Evolutionary conservation across 345 rosid genomes (phyloP), one percentile per base, ranked within the genome.

Genomic region (Alliaria petiolata): DNA sequence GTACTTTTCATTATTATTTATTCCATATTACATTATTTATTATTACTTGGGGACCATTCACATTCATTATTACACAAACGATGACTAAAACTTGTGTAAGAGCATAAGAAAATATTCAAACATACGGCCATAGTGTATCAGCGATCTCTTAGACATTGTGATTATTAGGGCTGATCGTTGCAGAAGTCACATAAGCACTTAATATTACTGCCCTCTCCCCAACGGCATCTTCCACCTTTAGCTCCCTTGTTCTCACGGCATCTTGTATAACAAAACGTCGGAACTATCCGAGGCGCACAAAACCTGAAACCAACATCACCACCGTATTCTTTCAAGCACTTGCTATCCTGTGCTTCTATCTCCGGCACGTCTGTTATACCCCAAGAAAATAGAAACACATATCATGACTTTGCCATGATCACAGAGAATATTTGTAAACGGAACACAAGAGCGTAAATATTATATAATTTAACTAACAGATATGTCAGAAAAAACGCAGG

Each of bases 121-220:
- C 19, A 26, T 14, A 7, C 17, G 60, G 58, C n/a, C 17, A 35
- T 25, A 26, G 15, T 43, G 43, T 13, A 22, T 25, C 13, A 47
- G 33, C 4, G 50, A 45, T 30, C 3, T 15, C 6, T 63, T 17
- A 12, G 55, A 63, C 3, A 9, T 7, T 26, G 4, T 14, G 16
- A 46, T 12, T 7, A n/a, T n/a, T n/a, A 45, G 14, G 79, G 79
- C 13, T 54, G 31, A 39, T 63, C 75, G 26, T 33, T 38, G 55
- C 79, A 76, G 39, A 2, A 76, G 39, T 76, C 75, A 22, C 79
- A 76, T 22, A 76, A 69, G 65, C 79, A 76, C 19, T 47, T 69
- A 55, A 62, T 66, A 9, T 17, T 14, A 43, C 7, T 0, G 6
- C 54, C 71, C 0, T 28, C 19, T 70, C 61, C 66, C 76, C 61